Evolutionary conservation across 2,329 filamentous ascomycete genomes (phyloP), one percentile per base, ranked within the genome.

Genomic region (Dothideomycetes sp.): DNA sequence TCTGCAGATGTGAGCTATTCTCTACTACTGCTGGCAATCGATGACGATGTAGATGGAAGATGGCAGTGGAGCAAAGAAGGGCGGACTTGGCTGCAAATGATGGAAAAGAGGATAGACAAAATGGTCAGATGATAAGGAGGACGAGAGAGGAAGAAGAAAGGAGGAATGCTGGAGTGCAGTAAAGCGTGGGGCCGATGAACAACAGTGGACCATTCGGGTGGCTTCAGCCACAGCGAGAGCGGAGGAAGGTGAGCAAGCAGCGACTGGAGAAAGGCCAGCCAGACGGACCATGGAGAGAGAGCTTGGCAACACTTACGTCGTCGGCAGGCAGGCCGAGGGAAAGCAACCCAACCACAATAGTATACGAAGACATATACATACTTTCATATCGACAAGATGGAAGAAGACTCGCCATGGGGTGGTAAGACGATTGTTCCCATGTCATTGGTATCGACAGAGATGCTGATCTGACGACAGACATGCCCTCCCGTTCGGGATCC

Each of bases 401-500:
- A 47, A 6, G 45, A 48, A 31, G 46, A 48, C 33, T 48, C 46
- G 27, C 46, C 46, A 22, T 48, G 46, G 46, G 46, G 46, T 39
- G 46, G 46, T 48, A 5, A 18, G 43, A 25, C 19, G 13, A 6
- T 11, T n/a, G n/a, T n/a, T n/a, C n/a, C n/a, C n/a, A n/a, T n/a
- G n/a, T n/a, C n/a, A n/a, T n/a, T n/a, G n/a, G n/a, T n/a, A n/a
- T n/a, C n/a, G n/a, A n/a, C n/a, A n/a, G 12, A 16, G 8, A 13
- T 38, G 15, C 23, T 32, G 16, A 22, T 20, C 15, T 35, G 16
- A 23, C n/a, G 27, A 15, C 51, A 70, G 67, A 70, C 51, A 67
- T 68, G 47, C 67, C 65, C 42, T 69, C 59, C 51, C 58, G 60
- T 46, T 64, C 64, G 41, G 61, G 58, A 46, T 63, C 63, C 25